Conservation (phyloP, 257 asterid genomes). For the Ilex aquifolium region DNA sequence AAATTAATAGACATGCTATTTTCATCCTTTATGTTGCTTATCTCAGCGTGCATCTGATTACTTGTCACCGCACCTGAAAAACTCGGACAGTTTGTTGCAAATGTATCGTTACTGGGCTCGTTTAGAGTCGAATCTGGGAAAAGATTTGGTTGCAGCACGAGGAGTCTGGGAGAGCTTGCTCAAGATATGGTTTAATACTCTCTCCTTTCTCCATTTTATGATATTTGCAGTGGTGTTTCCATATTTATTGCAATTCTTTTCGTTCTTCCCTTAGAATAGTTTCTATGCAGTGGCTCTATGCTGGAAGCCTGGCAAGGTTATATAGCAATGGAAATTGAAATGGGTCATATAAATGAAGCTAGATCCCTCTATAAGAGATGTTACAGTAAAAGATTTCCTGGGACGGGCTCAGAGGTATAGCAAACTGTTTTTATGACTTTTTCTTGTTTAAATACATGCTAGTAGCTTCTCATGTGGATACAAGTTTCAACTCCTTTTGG, state of each 20-base stretch:
- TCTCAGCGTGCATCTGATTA: conserved; percentile 86
- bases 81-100: conserved; percentile 51
- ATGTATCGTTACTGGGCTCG: conserved; percentile 82
- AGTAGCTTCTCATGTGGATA: too few species aligned
- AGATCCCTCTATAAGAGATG: conserved; percentile 89
- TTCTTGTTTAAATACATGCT: background rate
- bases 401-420: conserved; percentile 93
- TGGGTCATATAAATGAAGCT: conserved; percentile 76
- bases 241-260: conserved; percentile 16
- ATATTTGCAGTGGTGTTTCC: conserved; percentile 5
- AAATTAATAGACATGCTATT: too few species aligned
- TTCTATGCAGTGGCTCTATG: conserved; percentile 70
- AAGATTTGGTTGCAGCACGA: conserved; percentile 78
- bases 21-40: background rate
- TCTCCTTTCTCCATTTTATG: background rate
- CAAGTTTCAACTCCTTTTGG: too few species aligned
- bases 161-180: conserved; percentile 96
- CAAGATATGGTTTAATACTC: conserved; percentile 48
- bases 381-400: conserved; percentile 76
- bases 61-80: conserved; percentile 62
- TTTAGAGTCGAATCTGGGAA: conserved; percentile 66
- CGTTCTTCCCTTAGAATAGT: conserved; percentile 4
- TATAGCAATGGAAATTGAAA: conserved; percentile 68
- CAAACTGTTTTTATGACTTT: background rate
- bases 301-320: conserved; percentile 84